Evolutionary conservation across 495 filamentous ascomycete genomes (phyloP), one percentile per base, ranked within the genome.

Genomic region (Penicillium angulare): DNA sequence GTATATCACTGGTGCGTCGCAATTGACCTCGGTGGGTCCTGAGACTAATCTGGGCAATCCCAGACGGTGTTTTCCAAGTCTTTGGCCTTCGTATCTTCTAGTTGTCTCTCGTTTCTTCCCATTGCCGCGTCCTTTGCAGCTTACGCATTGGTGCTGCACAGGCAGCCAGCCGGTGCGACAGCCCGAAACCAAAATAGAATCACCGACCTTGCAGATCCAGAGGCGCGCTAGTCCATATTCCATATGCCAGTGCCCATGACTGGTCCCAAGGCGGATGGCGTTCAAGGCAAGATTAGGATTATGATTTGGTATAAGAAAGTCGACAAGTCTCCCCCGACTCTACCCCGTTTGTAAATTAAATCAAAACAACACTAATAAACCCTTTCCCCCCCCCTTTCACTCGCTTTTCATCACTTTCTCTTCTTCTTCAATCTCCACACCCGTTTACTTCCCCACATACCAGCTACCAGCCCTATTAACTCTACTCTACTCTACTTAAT

Each of bases 141-240:
- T 64, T 51, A 64, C 57, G 49, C 29, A 55, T 45, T 42, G 21
- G 17, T 17, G 43, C 48, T 45, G 52, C 52, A 59, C 33, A 34
- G 54, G 38, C 32, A 52, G 50, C 20, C 49, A 53, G 17, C 49
- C 42, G 50, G 60, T 63, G 57, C 49, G 53, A 61, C 54, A 46
- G 20, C 61, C 49, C 53, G 36, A 36, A 41, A 59, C 56, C 21
- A 60, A 61, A 64, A 64, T 64, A 64, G 61, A 56, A 61, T 22
- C 35, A 43, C 27, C 27, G 53, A 53, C 57, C 60, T 59, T 63
- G 57, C 60, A 63, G 57, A 57, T 60, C 53, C 24, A 49, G 51
- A 33, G 45, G 20, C 34, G 32, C 52, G 47, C 59, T 59, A 54
- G 49, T 39, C 20, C 21, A 31, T 43, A 39, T 32, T n/a, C 24